Evolutionary conservation across 2,329 filamentous ascomycete species (phyloP).

Genomic region (Aotearoamyces nothofagi): DNA sequence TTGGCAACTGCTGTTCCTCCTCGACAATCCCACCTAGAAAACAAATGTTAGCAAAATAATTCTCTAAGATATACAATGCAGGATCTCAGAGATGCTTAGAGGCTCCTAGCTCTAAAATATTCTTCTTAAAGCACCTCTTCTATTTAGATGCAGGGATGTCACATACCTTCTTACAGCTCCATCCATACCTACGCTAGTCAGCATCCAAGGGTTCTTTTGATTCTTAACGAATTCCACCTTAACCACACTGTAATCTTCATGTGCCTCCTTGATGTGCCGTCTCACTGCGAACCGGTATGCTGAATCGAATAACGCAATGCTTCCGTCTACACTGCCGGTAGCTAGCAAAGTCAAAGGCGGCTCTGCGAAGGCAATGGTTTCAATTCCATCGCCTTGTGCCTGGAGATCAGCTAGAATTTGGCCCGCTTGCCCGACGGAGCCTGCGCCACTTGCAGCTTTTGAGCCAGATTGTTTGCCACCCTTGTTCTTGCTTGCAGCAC

Average conservation of each 20-base stretch:
- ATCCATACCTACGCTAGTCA: slow-evolving; percentile 86
- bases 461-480: slow-evolving; percentile 20
- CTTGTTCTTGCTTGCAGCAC: slow-evolving; percentile 12
- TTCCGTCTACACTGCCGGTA: slow-evolving; percentile 56
- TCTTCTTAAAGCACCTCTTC: no score
- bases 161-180: slow-evolving; percentile 75
- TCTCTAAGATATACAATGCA: no score
- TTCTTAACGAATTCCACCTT: slow-evolving; percentile 73
- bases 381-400: slow-evolving; percentile 64
- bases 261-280: slow-evolving; percentile 65
- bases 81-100: no score
- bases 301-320: slow-evolving; percentile 75
- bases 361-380: slow-evolving; percentile 55
- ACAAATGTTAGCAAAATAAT: no score
- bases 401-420: slow-evolving; percentile 73
- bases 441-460: slow-evolving; percentile 23
- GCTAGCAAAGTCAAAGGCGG: slow-evolving; percentile 38
- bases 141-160: no score
- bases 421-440: slow-evolving; percentile 36
- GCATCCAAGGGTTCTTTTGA: slow-evolving; percentile 41
- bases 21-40: slow-evolving; percentile 74
- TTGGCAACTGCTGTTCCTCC: slow-evolving; percentile 51
- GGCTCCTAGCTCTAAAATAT: no score
- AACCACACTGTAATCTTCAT: slow-evolving; percentile 80
- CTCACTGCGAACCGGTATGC: slow-evolving; percentile 78